Evolutionary conservation across 495 filamentous ascomycete genomes (phyloP).

Genomic region (Lophiotrema nucula): DNA sequence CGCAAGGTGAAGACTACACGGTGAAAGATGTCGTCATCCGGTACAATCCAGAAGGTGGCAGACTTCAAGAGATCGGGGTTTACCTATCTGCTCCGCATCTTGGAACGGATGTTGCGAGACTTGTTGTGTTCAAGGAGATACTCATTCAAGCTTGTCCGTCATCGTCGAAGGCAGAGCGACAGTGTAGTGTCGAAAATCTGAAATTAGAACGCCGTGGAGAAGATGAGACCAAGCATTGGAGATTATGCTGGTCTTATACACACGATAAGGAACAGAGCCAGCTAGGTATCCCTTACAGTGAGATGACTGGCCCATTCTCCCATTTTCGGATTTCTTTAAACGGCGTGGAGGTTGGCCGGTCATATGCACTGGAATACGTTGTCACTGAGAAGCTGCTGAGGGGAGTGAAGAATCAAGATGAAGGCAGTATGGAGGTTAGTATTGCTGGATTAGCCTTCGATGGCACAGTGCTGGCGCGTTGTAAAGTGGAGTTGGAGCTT

Average conservation of each 20-base stretch:
- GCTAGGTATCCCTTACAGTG: slow-evolving; percentile 28
- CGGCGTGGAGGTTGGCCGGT: slow-evolving; percentile 21
- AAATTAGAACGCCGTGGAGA: background rate
- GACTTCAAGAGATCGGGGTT: slow-evolving; percentile 22
- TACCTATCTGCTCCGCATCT: slow-evolving; percentile 1
- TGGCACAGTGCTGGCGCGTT: too few relatives aligned
- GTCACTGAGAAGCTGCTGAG: too few relatives aligned
- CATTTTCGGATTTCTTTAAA: slow-evolving; percentile 26
- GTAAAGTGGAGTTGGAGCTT: too few relatives aligned
- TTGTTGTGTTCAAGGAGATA: slow-evolving; percentile 8
- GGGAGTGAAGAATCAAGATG: too few relatives aligned
- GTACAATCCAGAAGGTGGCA: background rate
- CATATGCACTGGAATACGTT: slow-evolving; percentile 31
- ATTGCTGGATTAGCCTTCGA: too few relatives aligned
- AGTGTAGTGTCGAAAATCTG: too few relatives aligned
- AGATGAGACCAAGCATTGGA: slow-evolving; percentile 17
- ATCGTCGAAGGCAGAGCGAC: too few relatives aligned
- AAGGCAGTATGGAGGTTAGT: too few relatives aligned
- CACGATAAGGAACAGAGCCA: background rate
- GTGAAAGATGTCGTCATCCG: background rate
- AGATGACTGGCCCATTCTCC: slow-evolving; percentile 32
- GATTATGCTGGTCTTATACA: slow-evolving; percentile 16
- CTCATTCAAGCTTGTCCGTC: background rate
- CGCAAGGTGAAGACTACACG: background rate
- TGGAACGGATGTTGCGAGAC: background rate